Evolutionary conservation across 352 stramenopile species (phyloP), one percentile per base, ranked within the genome.

Genomic region (Thraustotheca clavata): DNA sequence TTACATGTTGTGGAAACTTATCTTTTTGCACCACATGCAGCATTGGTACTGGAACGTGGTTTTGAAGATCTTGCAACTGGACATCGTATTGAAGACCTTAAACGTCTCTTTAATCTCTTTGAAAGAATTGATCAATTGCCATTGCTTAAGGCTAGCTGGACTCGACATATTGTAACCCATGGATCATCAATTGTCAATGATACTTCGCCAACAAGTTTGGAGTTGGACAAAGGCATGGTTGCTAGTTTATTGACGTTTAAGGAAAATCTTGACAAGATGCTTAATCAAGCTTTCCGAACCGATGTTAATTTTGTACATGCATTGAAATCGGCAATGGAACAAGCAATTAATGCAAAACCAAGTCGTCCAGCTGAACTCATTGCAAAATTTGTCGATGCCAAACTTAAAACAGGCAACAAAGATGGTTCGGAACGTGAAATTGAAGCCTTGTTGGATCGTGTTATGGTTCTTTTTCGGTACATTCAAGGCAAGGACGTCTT

Each of bases 401-500:
- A 96, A 69, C 70, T 98, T 43, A 86, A 88, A 40, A 87, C 78
- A 3, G 83, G 82, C 16, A 91, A 91, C 68, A 94, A 93, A 60
- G 81, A 83, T 32, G 86, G 77, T 8, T 89, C 79, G 7, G 89
- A 96, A 65, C 77, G 76, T 12, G 88, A 97, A 60, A 78, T 96
- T 2, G 91, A 98, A 65, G 75, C 57, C 29, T 68, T 95, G 11
- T 67, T 98, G 46, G 89, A 96, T 39, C 82, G 91, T 34, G 86
- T 98, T 36, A 97, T 98, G 75, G 76, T 97, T 11, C 87, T 99
- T 47, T 99, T 99, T 68, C 80, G 85, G 11, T 97, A 98, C 73
- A 81, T 98, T 39, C 89, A 98, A 67, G 94, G 89, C 59, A 99
- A 99, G 69, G 97, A 99, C 73, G 91, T 99, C 27, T 99, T 99